Conservation (phyloP, 495 filamentous ascomycete genomes). For the Lasiosphaeriaceae sp. region DNA sequence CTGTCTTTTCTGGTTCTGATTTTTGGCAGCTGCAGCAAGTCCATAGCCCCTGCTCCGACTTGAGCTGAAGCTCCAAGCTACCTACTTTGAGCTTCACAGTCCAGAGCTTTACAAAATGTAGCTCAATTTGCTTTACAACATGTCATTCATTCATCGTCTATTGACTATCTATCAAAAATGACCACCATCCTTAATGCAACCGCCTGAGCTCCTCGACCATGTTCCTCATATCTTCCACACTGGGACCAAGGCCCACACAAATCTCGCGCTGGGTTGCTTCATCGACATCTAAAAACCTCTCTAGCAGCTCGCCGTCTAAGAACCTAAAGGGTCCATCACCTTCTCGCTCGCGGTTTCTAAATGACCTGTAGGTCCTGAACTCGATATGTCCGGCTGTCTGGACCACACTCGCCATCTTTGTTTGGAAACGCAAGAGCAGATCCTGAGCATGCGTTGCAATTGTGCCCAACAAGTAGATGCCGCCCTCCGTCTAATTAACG, state of each 20-base stretch:
- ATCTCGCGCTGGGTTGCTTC: slow-evolving; percentile 63
- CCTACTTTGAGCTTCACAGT: no score
- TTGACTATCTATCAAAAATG: not conserved
- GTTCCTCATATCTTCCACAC: slow-evolving; percentile 68
- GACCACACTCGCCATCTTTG: slow-evolving; percentile 56
- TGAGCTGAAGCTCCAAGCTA: no score
- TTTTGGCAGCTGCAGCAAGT: not conserved
- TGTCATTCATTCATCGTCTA: not conserved
- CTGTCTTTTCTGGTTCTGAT: not conserved
- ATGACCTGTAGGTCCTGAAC: slow-evolving; percentile 75
- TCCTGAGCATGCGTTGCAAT: slow-evolving; percentile 68
- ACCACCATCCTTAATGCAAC: slow-evolving; percentile 50
- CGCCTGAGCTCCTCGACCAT: slow-evolving; percentile 70
- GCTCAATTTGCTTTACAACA: no score
- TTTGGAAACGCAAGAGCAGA: slow-evolving; percentile 80
- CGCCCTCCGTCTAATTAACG: slow-evolving; percentile 85
- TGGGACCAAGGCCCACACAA: slow-evolving; percentile 53
- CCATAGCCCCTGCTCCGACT: no score
- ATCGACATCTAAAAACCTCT: slow-evolving; percentile 71
- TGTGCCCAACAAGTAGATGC: slow-evolving; percentile 81
- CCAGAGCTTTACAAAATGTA: no score
- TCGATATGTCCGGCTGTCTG: slow-evolving; percentile 64
- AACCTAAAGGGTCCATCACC: slow-evolving; percentile 79
- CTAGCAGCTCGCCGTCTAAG: slow-evolving; percentile 88
- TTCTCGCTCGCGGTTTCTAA: slow-evolving; percentile 64